Percentiles rank a stretch among this genome's conserved stretches.
phyloP scores from a whole-genome alignment of 345 rosid species.

The Trapa incisa region DNA sequence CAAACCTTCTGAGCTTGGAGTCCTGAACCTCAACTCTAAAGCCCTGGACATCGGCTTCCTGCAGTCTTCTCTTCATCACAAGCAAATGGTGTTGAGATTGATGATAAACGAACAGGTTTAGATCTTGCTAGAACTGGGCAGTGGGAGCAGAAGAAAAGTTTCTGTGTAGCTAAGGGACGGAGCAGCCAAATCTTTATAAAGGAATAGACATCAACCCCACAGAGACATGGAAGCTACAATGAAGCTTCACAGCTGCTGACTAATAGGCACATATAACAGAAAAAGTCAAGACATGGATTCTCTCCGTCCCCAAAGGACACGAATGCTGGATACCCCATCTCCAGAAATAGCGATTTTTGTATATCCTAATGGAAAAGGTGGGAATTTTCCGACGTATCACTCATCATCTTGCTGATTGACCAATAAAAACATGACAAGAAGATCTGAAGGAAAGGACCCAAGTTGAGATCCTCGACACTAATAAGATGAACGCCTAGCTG shows the following conservation, averaged over 20 bases:
- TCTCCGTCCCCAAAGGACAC: neutral
- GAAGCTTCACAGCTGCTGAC: conserved; percentile 3
- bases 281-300: conserved; percentile 6
- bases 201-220: conserved; percentile 3
- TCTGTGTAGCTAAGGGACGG: too few species aligned
- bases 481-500: neutral
- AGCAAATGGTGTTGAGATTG: conserved; percentile 1
- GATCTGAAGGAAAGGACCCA: neutral
- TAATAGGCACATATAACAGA: neutral
- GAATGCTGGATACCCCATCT: neutral
- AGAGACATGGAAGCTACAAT: conserved; percentile 2
- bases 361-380: neutral
- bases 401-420: neutral
- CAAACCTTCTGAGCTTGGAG: conserved; percentile 6
- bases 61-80: conserved; percentile 7
- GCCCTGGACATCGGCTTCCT: conserved; percentile 6
- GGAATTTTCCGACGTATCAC: neutral
- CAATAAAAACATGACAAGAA: neutral
- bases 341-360: neutral
- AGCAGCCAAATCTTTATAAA: neutral
- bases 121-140: neutral
- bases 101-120: neutral
- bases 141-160: neutral
- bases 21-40: neutral
- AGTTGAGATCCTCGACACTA: neutral